Base-by-base conservation (phyloP, 1,139 yeast genomes). In the Suhomyces maxii region DNA sequence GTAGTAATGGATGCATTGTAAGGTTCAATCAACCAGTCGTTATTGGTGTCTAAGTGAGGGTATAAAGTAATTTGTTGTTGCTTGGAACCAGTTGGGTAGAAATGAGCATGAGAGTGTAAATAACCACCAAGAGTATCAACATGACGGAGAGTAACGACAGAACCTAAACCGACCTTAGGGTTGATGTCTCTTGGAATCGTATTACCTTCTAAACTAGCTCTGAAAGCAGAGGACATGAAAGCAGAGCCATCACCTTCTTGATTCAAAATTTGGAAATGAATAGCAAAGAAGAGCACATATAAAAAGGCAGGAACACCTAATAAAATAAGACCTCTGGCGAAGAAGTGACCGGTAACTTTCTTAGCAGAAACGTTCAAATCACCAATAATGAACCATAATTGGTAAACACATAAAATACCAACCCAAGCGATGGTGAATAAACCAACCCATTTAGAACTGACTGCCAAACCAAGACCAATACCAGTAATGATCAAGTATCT, bases 381-480 rank as follows among this genome's bases (percentile, higher is more conserved):
- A 54, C 98, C 99, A 61, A 90, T 69, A 51, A 87, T 68, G 64
- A 89, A 82, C 97, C 97, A 91, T 57, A 93, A 68, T 62, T 89
- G 95, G 69, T 82, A 78, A 18, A 84, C 64, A 55, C 95, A 89
- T 52, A 82, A 65, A 6, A 79, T 44, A 40, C 99, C 99, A 51
- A 89, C 81, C 98, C 99, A 95, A 8, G 88, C 90, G 54, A 91
- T 68, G 35, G 99, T 93, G 75, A 93, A 93, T 40, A 93, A 72
- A 45, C 99, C 99, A 41, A 93, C 98, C 98, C 99, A 93, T 67
- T 95, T 95, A 39, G 96, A 84, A 38, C 91, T 82, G 32, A 86
- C 75, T 3, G 98, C 93, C 48, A 95, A 81, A 41, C 99, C 99
- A 46, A 95, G 74, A 13, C 86, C 86, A 43, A 89, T 68, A 51